Conservation (phyloP, 306 rosid species). For the Casuarina glauca region DNA sequence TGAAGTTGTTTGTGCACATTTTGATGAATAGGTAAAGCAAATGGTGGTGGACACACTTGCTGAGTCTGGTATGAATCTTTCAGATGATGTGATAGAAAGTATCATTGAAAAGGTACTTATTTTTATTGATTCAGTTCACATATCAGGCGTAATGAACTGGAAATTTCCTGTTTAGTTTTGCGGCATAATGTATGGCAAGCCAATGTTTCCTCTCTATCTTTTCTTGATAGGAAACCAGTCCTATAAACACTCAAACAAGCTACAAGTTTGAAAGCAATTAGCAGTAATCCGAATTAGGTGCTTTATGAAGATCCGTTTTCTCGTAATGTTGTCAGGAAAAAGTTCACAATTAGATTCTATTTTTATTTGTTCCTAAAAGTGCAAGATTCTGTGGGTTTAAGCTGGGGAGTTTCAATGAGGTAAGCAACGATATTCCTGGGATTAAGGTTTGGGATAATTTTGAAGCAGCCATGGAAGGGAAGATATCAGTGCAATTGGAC, state of each 20-base stretch:
- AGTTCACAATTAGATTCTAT: neutral
- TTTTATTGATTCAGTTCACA: conserved; percentile 24
- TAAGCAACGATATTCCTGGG: neutral
- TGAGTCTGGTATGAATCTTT: conserved; percentile 79
- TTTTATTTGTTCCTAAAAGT: neutral
- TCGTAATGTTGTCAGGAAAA: neutral
- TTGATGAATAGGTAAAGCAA: conserved; percentile 61
- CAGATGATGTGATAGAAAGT: conserved; percentile 65
- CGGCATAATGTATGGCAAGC: neutral
- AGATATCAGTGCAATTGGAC: neutral
- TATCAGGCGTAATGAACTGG: neutral
- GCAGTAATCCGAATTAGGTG: neutral
- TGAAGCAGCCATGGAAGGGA: no score
- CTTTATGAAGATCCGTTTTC: neutral
- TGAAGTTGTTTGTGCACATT: conserved; percentile 9
- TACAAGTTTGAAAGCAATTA: neutral
- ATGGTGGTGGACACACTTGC: conserved; percentile 88
- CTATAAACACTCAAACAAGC: neutral
- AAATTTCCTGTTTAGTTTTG: neutral
- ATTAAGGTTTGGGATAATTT: neutral
- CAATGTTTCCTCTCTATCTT: neutral
- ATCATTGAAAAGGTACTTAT: conserved; percentile 72
- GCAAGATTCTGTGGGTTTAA: neutral
- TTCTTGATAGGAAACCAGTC: neutral
- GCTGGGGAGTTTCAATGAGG: neutral